Conservation (phyloP, 768 basidiomycete genomes). For the Serendipita sp. region DNA sequence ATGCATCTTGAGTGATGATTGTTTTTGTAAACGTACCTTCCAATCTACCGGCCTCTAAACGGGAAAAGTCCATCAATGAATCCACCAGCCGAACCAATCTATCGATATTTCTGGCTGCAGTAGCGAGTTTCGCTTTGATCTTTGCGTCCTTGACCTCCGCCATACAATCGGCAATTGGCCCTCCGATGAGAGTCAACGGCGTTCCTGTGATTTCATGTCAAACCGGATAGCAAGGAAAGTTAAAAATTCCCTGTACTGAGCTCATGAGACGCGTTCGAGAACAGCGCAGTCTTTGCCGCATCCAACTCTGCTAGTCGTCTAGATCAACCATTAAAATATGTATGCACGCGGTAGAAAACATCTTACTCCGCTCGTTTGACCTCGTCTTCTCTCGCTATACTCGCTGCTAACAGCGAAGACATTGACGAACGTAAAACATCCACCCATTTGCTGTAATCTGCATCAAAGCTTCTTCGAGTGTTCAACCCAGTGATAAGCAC, state of each 20-base stretch:
- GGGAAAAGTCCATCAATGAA: slow-evolving; percentile 25
- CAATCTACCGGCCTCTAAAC: slow-evolving; percentile 21
- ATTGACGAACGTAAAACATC: slow-evolving; percentile 13
- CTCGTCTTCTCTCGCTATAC: slow-evolving; percentile 16
- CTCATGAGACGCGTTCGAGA: slow-evolving; percentile 17
- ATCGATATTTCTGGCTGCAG: slow-evolving; percentile 19
- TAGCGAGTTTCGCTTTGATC: slow-evolving; percentile 13
- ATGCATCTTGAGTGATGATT: no score
- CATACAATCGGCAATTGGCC: slow-evolving; percentile 16
- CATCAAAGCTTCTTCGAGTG: slow-evolving; percentile 16
- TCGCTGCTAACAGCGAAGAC: slow-evolving; percentile 13
- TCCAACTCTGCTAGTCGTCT: slow-evolving; percentile 17
- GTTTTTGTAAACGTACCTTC: slow-evolving; percentile 6
- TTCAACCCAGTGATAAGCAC: slow-evolving; percentile 18
- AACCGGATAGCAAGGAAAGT: neutral
- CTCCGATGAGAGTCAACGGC: slow-evolving; percentile 17
- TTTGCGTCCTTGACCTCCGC: slow-evolving; percentile 10
- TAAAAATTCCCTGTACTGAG: slow-evolving; percentile 9
- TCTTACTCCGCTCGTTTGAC: slow-evolving; percentile 14
- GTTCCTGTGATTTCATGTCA: slow-evolving; percentile 10
- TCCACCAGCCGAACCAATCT: slow-evolving; percentile 23
- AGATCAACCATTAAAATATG: neutral
- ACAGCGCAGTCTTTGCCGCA: slow-evolving; percentile 18
- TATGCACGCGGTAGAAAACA: neutral
- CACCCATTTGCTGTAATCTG: slow-evolving; percentile 14